Evolutionary conservation across 306 rosid species (phyloP), one percentile per base, ranked within the genome.

Genomic region (Vachellia pachyceras): DNA sequence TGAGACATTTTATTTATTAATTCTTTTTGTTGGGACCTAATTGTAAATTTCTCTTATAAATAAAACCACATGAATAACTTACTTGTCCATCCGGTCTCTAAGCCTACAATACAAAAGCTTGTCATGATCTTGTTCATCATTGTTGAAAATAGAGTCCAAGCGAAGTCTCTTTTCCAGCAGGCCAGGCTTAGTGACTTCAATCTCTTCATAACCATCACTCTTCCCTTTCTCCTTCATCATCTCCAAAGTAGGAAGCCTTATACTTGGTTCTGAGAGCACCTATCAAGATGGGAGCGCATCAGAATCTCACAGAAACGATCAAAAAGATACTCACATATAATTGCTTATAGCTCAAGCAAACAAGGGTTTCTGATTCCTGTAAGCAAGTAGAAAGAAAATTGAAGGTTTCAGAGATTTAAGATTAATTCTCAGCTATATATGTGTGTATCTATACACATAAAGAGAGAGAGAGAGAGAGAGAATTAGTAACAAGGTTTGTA

Each of bases 221-320:
- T 82, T 85, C 58, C 77, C 80, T 7, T 91, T 81, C 85, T 90
- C 35, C 35, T 86, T 86, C 63, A 93, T 10, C 71, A 95, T 80
- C 22, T 93, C 95, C 79, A 87, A 89, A 1, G 97, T 91, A 2
- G 98, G 97, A 58, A 95, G 93, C 75, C 96, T 84, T 79, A 90
- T 93, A 10, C 91, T 82, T 23, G 65, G 10, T 58, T 25, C 65
- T 58, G 2, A 54, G 0, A 50, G 22, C 6, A 58, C 10, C 36
- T 58, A 23, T 4, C 36, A 23, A 10, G 23, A 22, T 22, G 37
- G 18, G 25, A 25, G 67, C 12, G 67, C 12, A 25, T 60, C 37
- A 60, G 37, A 60, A 25, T 60, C 39, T 60, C 18, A 10, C 36
- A 25, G 18, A 60, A 60, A 39, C 14, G 4, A 10, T 23, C 67